Conservation (phyloP, 2,329 filamentous ascomycete species). For the Diaporthe sp. region DNA sequence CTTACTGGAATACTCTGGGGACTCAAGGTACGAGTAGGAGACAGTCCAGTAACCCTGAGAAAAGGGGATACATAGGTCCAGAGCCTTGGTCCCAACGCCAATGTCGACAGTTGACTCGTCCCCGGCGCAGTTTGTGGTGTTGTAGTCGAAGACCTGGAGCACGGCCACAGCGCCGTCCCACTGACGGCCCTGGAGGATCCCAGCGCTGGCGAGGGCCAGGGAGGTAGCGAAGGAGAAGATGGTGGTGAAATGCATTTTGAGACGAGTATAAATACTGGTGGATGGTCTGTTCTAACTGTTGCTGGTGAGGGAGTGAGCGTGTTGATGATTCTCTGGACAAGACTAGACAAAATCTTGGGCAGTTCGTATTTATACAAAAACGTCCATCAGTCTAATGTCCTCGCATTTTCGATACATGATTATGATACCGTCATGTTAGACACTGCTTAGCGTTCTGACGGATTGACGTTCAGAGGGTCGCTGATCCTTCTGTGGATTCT, state of each 20-base stretch:
- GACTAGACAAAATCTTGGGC: not conserved
- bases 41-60: not conserved
- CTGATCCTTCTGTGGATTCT: not conserved
- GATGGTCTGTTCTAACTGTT: not conserved
- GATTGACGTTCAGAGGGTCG: not conserved
- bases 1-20: not conserved
- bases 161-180: not conserved
- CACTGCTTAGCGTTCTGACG: not conserved
- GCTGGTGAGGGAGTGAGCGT: not conserved
- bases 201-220: slow-evolving; percentile 12
- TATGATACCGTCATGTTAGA: not conserved
- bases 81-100: not conserved
- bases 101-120: not conserved
- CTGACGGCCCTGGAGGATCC: not conserved
- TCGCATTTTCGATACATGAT: not conserved
- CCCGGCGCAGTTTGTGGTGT: not conserved
- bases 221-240: slow-evolving; percentile 11
- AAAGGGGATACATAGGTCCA: not conserved
- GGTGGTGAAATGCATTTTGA: slow-evolving; percentile 9
- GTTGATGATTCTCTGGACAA: not conserved
- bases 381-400: not conserved
- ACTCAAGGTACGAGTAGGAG: not conserved
- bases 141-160: slow-evolving; percentile 1
- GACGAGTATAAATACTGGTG: not conserved
- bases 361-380: not conserved